A percentile compares a stretch with the other conserved stretches of the same genome.
These are phyloP conservation scores for Castanea mollissima DNA, from an alignment of 306 rosid species.

Conservation along the genomic window DNA sequence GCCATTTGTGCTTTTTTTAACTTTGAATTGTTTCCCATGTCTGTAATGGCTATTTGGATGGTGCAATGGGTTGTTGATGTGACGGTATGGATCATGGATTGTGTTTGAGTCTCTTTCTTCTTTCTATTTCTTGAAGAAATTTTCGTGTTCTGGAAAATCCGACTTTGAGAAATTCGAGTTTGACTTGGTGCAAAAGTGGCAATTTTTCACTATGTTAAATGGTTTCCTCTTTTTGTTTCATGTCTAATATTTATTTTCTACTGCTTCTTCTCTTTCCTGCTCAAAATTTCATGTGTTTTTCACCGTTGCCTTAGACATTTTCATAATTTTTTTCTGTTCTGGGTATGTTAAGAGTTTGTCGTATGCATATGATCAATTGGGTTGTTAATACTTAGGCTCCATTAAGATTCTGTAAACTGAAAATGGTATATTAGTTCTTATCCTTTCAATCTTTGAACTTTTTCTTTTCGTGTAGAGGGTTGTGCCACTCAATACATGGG, in stretches of 20 bases:
- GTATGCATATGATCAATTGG: neutral
- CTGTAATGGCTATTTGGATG: neutral
- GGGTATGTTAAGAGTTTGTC: neutral
- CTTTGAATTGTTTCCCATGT: neutral
- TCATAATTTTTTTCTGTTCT: neutral
- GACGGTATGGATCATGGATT: constrained; percentile 24
- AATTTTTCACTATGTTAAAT: constrained; percentile 15
- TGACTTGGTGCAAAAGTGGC: constrained; percentile 28
- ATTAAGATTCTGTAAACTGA: neutral
- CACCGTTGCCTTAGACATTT: constrained; percentile 1
- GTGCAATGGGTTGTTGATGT: constrained; percentile 18
- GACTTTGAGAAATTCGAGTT: constrained; percentile 24
- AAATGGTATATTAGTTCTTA: constrained; percentile 6
- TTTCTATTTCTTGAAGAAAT: constrained; percentile 17
- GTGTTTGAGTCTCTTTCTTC: constrained; percentile 24
- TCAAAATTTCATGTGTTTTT: constrained; percentile 6
- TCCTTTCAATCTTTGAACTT: constrained; percentile 13
- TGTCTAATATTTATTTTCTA: neutral
- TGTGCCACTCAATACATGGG: constrained; percentile 94
- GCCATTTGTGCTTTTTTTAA: neutral
- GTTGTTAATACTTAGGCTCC: neutral
- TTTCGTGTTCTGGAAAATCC: constrained; percentile 47
- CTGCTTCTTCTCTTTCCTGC: neutral
- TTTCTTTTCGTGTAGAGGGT: constrained; percentile 48
- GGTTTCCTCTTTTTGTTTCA: constrained; percentile 16